Base-by-base conservation (phyloP, 2,329 filamentous ascomycete genomes). In the Claviceps pazoutovae region DNA sequence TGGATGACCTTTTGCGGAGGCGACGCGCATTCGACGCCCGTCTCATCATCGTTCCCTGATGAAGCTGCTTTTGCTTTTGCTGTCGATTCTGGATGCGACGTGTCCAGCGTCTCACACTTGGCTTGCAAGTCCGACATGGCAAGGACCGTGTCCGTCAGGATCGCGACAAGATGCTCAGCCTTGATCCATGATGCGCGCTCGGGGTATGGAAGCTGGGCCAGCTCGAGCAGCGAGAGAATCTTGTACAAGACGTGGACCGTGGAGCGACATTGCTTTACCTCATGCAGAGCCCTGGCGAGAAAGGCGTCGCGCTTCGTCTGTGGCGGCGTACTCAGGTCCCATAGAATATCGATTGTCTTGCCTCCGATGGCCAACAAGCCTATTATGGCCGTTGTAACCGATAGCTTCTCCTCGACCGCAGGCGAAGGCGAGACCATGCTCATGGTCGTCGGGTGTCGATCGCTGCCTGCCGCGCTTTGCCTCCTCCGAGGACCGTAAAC, bases 251-350 rank as follows among this genome's bases (percentile, higher is more conserved):
- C 60, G 56, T 67, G 63, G 17, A 67, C 58, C 1, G 66, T 66
- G 11, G 66, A 68, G 37, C 66, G 64, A 39, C 64, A 66, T 54
- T 68, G 66, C 48, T 67, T 67, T 39, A 67, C 55, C 54, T 67
- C 64, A 46, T 65, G 64, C 5, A 68, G 59, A 13, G 64, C 62
- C 46, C 61, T 57, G 56, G 61, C 62, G 53, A 66, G 55, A 30
- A 61, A 45, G 6, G 57, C 54, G 17, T 62, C 64, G 51, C 56
- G 56, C 53, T 43, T 44, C 23, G 57, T 51, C 52, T 58, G 58
- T 1, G 65, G 60, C 5, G 62, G 57, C 49, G 60, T 58, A 54
- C 65, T 66, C 54, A 68, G 61, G 50, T 68, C 64, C 58, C 59
- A 60, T 52, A 68, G 61, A 13, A 59, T 58, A 54, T 68, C 66